Evolutionary conservation across 1,139 yeast genomes (phyloP), one percentile per base, ranked within the genome.

Genomic region (Candida mesenterica): DNA sequence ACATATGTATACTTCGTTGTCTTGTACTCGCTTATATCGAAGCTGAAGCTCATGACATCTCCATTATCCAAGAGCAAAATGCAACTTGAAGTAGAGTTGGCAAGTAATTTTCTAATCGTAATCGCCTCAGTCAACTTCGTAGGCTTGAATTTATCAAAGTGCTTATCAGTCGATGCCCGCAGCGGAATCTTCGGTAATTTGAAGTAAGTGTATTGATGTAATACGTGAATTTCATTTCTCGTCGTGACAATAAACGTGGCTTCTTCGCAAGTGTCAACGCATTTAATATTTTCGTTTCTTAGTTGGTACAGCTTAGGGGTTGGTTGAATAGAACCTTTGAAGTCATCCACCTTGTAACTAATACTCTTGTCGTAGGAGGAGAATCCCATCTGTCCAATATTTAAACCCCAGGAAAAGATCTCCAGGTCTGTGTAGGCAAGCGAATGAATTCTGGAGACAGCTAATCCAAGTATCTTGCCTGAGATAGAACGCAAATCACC

Each of bases 351-450:
- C 20, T 58, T 58, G 30, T 60, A 55, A 12, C 64, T 67, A 8
- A 54, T 36, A 19, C 50, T 50, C 3, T 33, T 36, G 8, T 46
- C 39, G 4, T 36, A 35, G 3, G 53, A 28, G 6, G 58, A 41
- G 31, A 77, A 68, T 1, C 95, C 95, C 81, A 90, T 80, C 54
- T 90, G 97, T 0, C 97, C 97, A 20, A 79, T 62, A 53, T 88
- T 86, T 22, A 83, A 61, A 1, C 97, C 97, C 95, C 96, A 88
- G 26, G 79, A 61, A 43, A 66, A 76, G 5, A 88, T 49, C 8
- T 70, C 72, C 24, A 68, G 57, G 19, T 64, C 67, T 0, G 83
- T 67, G 46, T 70, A 83, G 0, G 76, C 86, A 4, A 83, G 69
- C 0, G 94, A 79, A 53, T 87, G 96, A 15, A 82, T 69, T 31